phyloP scores from a whole-genome alignment of 371 early-diverging fungal species.

The Dinochytrium kinnereticum region DNA sequence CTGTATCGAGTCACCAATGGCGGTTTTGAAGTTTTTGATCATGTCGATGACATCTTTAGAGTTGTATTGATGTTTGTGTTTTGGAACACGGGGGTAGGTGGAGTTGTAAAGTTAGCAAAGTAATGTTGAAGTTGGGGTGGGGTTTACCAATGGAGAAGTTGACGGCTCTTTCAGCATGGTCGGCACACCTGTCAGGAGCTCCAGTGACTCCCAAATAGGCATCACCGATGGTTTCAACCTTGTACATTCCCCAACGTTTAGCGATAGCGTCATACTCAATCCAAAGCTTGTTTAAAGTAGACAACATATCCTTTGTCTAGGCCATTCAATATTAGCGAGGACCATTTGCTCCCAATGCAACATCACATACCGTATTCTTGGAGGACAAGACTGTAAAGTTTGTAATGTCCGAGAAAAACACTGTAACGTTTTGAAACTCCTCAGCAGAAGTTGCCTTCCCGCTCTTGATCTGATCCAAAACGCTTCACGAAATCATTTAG shows the following conservation, averaged over 20 bases:
- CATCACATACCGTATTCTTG: conserved; percentile 12
- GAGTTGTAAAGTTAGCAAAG: too few relatives aligned
- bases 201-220: conserved; percentile 49
- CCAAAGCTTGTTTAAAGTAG: conserved; percentile 45
- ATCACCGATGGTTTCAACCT: conserved; percentile 54
- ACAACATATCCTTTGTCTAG: conserved; percentile 45
- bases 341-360: not conserved
- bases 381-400: conserved; percentile 40
- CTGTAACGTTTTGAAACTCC: conserved; percentile 45
- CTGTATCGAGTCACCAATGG: conserved; percentile 34
- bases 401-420: conserved; percentile 50
- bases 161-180: conserved; percentile 41
- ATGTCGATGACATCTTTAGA: conserved; percentile 42
- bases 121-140: conserved; percentile 23
- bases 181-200: conserved; percentile 34
- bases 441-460: conserved; percentile 45
- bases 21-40: conserved; percentile 42
- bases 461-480: conserved; percentile 44
- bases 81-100: not conserved
- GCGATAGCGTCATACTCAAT: conserved; percentile 46
- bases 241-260: conserved; percentile 44
- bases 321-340: not conserved
- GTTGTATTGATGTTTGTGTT: not conserved
- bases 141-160: conserved; percentile 24
- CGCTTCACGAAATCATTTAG: not conserved